A percentile compares a stretch with the other conserved stretches of the same genome.
These are phyloP conservation scores for Pseudogymnoascus sp. DNA, from an alignment of 2,329 filamentous ascomycete genomes.

Conservation along the genomic window DNA sequence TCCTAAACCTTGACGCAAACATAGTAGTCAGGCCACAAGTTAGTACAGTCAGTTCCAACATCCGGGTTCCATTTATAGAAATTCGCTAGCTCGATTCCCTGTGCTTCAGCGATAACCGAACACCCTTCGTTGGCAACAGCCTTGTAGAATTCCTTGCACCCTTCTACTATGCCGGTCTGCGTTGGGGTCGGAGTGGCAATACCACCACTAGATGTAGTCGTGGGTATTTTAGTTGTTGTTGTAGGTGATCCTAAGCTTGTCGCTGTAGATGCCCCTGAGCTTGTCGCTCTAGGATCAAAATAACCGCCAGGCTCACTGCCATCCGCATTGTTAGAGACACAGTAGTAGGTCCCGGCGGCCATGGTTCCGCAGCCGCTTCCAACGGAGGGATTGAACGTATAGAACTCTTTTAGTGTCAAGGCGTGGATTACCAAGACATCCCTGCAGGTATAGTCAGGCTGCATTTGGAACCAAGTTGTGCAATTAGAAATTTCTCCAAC, in stretches of 20 bases:
- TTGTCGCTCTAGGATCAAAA: background rate
- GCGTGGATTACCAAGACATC: background rate
- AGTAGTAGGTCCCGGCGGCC: background rate
- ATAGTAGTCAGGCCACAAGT: background rate
- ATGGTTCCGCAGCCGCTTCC: background rate
- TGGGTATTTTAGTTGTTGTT: background rate
- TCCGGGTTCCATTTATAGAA: constrained; percentile 3
- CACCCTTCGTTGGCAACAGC: constrained; percentile 5
- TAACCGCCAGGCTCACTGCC: background rate
- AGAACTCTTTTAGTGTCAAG: background rate
- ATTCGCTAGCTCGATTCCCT: background rate
- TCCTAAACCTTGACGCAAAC: background rate
- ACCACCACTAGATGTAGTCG: background rate
- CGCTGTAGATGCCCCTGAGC: too few species aligned
- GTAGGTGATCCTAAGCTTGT: too few species aligned
- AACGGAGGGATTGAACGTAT: background rate
- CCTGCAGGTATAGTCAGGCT: background rate
- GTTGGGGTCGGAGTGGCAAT: constrained; percentile 15
- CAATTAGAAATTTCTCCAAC: background rate
- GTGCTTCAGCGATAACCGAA: background rate
- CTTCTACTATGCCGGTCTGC: constrained; percentile 11
- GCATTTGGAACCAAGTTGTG: background rate
- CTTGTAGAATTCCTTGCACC: background rate
- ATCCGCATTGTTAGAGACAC: background rate
- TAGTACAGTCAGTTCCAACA: background rate